Evolutionary conservation across 306 rosid species (phyloP).

Genomic region (Astragalus glycyphyllos): DNA sequence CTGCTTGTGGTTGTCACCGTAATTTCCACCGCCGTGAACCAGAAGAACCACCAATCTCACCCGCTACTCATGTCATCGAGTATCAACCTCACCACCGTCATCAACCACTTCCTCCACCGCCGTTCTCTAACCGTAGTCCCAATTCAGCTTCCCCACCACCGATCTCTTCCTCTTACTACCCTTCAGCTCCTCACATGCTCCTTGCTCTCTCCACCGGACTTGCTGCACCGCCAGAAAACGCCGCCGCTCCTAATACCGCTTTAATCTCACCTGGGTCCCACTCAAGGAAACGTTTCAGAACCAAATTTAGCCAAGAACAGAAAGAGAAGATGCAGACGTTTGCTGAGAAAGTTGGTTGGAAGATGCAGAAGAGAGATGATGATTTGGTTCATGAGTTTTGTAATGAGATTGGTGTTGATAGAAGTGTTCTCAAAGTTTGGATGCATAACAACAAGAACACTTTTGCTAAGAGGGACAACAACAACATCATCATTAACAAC

Average conservation of each 20-base stretch:
- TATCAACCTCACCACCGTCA: conserved; percentile 91
- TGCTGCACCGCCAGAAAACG: conserved; percentile 53
- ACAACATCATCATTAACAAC: neutral
- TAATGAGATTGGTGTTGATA: conserved; percentile 68
- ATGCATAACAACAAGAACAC: conserved; percentile 97
- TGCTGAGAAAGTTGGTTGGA: conserved; percentile 90
- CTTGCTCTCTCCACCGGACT: conserved; percentile 72
- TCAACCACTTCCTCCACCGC: conserved; percentile 62
- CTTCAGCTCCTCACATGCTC: conserved; percentile 95
- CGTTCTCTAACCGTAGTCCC: conserved; percentile 59
- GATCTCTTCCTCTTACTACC: conserved; percentile 96
- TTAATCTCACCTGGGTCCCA: conserved; percentile 12
- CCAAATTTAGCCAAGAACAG: conserved; percentile 83
- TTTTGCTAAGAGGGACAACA: conserved; percentile 51
- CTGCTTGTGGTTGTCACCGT: conserved; percentile 98
- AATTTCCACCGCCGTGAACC: conserved; percentile 99
- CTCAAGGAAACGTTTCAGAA: conserved; percentile 68
- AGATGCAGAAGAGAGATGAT: conserved; percentile 88
- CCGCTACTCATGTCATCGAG: conserved; percentile 73
- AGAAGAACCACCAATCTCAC: conserved; percentile 56
- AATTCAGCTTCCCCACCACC: conserved; percentile 92
- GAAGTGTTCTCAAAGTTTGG: conserved; percentile 89
- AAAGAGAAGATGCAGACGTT: conserved; percentile 88
- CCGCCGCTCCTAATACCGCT: conserved; percentile 11
- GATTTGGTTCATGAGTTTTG: conserved; percentile 66